phyloP scores from a whole-genome alignment of 495 filamentous ascomycete genomes.

The Tetracladium setigerum region DNA sequence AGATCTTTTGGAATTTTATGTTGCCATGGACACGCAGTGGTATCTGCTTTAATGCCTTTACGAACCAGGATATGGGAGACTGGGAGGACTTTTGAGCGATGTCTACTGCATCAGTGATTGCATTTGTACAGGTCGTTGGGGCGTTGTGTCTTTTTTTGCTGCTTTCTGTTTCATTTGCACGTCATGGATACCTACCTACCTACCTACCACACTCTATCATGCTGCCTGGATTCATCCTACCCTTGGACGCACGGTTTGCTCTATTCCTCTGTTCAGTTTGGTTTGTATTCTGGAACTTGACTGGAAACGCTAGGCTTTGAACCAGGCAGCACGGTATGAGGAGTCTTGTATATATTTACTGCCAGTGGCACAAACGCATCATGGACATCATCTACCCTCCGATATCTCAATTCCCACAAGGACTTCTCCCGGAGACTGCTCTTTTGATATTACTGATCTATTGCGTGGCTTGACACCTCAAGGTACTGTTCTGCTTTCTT shows the following conservation, averaged over 20 bases:
- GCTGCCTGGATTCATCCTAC: slow-evolving; percentile 21
- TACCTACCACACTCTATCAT: slow-evolving; percentile 7
- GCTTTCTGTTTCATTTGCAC: slow-evolving; percentile 4
- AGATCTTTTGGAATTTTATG: neutral
- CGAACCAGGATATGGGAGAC: slow-evolving; percentile 9
- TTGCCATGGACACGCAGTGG: slow-evolving; percentile 7
- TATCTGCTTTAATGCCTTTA: slow-evolving; percentile 17
- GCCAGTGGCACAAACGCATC: slow-evolving; percentile 1
- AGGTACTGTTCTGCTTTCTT: no score
- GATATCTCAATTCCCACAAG: slow-evolving; percentile 1
- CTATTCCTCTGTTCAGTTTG: slow-evolving; percentile 3
- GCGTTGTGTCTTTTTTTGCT: slow-evolving; percentile 11
- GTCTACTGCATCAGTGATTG: slow-evolving; percentile 22
- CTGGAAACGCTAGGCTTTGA: slow-evolving; percentile 9
- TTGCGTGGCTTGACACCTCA: no score
- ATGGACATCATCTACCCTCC: slow-evolving; percentile 2
- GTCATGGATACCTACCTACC: slow-evolving; percentile 11
- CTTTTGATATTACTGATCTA: neutral
- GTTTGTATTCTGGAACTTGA: slow-evolving; percentile 18
- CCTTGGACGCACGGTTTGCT: slow-evolving; percentile 8
- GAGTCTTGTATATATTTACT: slow-evolving; percentile 19
- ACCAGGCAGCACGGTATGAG: slow-evolving; percentile 18
- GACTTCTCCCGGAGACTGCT: neutral
- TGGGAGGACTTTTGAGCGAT: slow-evolving; percentile 8
- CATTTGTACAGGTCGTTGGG: slow-evolving; percentile 19